phyloP scores from a whole-genome alignment of 2,329 filamentous ascomycete species.

The Pseudogymnoascus sp. region DNA sequence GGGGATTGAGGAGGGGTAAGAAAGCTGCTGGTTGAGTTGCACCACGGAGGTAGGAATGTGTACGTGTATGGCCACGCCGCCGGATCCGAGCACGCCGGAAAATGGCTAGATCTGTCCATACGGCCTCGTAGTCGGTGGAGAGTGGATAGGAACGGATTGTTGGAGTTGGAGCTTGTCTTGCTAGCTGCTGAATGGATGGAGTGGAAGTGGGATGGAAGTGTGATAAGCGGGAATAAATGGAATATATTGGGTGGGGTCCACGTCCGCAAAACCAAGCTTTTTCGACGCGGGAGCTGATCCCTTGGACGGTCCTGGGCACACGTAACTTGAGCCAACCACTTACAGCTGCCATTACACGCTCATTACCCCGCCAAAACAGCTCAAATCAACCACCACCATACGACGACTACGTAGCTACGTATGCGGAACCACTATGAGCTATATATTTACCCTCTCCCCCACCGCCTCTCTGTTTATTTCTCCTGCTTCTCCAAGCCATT shows the following conservation, averaged over 20 bases:
- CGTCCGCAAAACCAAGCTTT: not conserved
- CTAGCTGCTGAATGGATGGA: not conserved
- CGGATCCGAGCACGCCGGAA: not conserved
- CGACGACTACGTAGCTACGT: not conserved
- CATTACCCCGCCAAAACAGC: not conserved
- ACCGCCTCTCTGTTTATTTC: not conserved
- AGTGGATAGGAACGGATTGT: not conserved
- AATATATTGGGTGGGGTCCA: not conserved
- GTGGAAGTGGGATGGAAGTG: not conserved
- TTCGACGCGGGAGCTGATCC: not conserved
- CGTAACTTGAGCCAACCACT: not conserved
- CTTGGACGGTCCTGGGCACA: not conserved
- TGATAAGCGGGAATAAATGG: not conserved
- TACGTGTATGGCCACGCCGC: not conserved
- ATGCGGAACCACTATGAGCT: not conserved
- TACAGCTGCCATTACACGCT: not conserved
- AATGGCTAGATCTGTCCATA: not conserved
- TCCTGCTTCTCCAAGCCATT: not conserved
- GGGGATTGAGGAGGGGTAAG: not conserved
- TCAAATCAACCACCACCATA: not conserved
- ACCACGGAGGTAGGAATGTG: not conserved
- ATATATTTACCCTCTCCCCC: not conserved
- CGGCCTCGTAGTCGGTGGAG: not conserved
- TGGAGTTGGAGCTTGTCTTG: not conserved
- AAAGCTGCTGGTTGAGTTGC: not conserved